Evolutionary conservation across 176 grass and related monocot genomes (phyloP), one percentile per base, ranked within the genome.

Genomic region (Phoenix dactylifera): DNA sequence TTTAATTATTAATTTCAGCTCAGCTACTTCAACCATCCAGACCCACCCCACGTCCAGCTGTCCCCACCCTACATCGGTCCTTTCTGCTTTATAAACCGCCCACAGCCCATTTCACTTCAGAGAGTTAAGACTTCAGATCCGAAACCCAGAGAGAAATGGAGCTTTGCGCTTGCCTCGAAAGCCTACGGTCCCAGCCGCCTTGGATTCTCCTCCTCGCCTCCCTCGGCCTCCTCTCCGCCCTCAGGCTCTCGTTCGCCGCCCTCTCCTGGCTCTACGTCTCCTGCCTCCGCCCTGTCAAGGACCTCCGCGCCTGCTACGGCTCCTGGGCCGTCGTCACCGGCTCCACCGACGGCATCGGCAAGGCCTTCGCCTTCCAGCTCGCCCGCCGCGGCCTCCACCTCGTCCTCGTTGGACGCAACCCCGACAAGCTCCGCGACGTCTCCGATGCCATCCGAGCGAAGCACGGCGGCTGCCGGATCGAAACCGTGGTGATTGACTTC

Each of bases 301-400:
- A 71, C 55, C 76, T 95, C 17, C 79, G 85, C 50, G 84, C 81
- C 66, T 78, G 85, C 30, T 95, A 95, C 78, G 89, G 89, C 7
- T 54, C 85, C 50, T 95, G 89, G 89, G 89, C 85, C 23, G 82
- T 95, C 51, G 89, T 95, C 72, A 95, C 89, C 15, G 89, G 89
- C 30, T 77, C 78, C 55, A 89, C 82, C 25, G 89, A 95, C 61
- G 89, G 89, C 16, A 95, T 95, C 69, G 89, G 85, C 57, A 78
- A 75, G 30, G 89, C 85, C 75, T 77, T 89, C 65, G 82, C 89
- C 3, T 85, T 79, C 85, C 89, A 76, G 57, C 69, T 95, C 35
- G 89, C 85, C 2, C 75, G 78, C 5, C 55, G 76, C 9, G 82
- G 85, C 15, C 82, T 95, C 70, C 59, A 75, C 26, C 79, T 95